Base-by-base conservation (phyloP, 179 eudicot genomes). In the Heliamphora pulchella region DNA sequence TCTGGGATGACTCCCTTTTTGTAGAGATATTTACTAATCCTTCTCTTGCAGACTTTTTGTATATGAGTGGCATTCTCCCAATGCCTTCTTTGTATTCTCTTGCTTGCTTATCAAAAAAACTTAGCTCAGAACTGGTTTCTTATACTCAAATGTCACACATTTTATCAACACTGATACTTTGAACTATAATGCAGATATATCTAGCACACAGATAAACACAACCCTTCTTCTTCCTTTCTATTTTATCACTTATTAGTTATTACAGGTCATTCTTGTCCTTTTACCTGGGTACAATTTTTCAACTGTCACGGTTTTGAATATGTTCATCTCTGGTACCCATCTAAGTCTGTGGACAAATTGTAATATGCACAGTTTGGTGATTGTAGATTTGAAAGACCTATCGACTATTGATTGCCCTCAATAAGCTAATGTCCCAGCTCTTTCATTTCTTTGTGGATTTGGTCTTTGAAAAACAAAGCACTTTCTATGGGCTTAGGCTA, bases 401-500 rank as follows among this genome's bases (percentile, higher is more conserved):
- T 65, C 22, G 1, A 43, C 59, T 17, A 20, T 46, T 64, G 61
- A 64, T 51, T 63, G 39, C 9, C 39, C 67, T n/a, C 41, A 67
- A 57, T 69, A n/a, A 74, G 55, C 65, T 48, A 57, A 53, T 47
- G 63, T 73, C 48, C 53, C 51, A 48, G 6, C 44, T 7, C 6
- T 31, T 46, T 64, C 67, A 47, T 63, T 80, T 75, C 44, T n/a
- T 13, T 55, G 8, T 69, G 75, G 54, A 13, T 57, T 75, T 75
- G 67, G 14, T 59, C 8, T 20, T 9, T 43, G 3, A 43, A 43
- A 43, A 53, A 9, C 31, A 17, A 41, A n/a, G 66, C 10, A 74
- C 17, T 68, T 4, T 55, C 4, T 44, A 41, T 18, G 67, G 11
- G 58, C 76, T 79, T 47, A 3, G 22, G 41, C 15, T 2, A 14